Conservation (phyloP, 306 rosid species). For the Prunus mume region DNA sequence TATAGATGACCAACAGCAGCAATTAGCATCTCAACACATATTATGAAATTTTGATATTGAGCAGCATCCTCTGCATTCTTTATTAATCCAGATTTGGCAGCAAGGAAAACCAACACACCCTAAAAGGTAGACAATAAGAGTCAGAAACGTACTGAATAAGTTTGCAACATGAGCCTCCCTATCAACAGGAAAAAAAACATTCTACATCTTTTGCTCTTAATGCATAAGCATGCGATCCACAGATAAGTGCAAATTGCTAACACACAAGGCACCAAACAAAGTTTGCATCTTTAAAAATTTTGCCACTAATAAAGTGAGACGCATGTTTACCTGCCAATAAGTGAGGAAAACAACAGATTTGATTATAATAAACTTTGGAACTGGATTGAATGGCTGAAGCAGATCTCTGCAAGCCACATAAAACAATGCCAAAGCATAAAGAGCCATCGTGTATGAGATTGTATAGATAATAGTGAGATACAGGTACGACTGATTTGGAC, state of each 20-base stretch:
- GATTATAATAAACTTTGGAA: conserved; percentile 87
- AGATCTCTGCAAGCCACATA: conserved; percentile 95
- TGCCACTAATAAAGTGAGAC: neutral
- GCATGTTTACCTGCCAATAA: conserved; percentile 83
- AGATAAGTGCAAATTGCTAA: neutral
- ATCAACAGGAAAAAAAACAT: neutral
- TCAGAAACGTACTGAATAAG: conserved; percentile 10
- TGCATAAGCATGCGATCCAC: conserved; percentile 18
- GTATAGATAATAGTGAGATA: conserved; percentile 93
- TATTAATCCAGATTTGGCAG: conserved; percentile 83
- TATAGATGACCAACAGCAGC: conserved; percentile 92
- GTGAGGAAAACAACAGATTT: conserved; percentile 97
- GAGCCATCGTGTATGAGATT: conserved; percentile 87
- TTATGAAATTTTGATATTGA: conserved; percentile 76
- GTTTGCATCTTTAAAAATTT: conserved; percentile 8
- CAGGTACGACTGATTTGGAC: conserved; percentile 79
- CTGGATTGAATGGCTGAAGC: conserved; percentile 97
- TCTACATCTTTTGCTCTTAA: neutral
- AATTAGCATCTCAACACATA: conserved; percentile 95
- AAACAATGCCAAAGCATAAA: conserved; percentile 80
- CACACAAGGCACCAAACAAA: neutral
- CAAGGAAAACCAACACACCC: conserved; percentile 97
- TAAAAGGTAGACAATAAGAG: conserved; percentile 34
- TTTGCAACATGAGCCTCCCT: neutral
- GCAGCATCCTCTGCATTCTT: conserved; percentile 91